Evolutionary conservation across 768 basidiomycete genomes (phyloP).

Genomic region (Tulasnella sp.): DNA sequence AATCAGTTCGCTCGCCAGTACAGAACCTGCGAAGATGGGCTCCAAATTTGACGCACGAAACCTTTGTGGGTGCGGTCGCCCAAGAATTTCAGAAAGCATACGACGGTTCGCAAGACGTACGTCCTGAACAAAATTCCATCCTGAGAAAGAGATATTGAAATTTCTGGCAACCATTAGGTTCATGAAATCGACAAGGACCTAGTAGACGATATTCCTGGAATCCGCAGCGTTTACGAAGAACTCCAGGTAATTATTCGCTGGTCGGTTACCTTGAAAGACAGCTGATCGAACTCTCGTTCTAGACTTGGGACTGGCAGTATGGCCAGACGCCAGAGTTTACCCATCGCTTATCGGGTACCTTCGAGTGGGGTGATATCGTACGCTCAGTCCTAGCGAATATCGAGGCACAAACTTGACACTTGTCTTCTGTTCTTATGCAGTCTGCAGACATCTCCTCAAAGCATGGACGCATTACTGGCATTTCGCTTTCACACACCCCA

Average conservation of each 20-base stretch:
- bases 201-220: slow-evolving; percentile 46
- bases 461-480: slow-evolving; percentile 53
- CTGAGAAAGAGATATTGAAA: background rate
- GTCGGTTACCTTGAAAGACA: background rate
- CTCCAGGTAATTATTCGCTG: slow-evolving; percentile 50
- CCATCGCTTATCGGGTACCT: slow-evolving; percentile 45
- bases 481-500: background rate
- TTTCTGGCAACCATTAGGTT: background rate
- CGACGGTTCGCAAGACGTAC: slow-evolving; percentile 26
- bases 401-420: slow-evolving; percentile 4
- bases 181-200: slow-evolving; percentile 19
- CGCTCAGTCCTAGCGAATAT: slow-evolving; percentile 32
- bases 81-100: slow-evolving; percentile 64
- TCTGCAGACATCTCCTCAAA: slow-evolving; percentile 52
- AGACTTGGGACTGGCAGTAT: slow-evolving; percentile 93
- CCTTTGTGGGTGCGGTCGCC: slow-evolving; percentile 66
- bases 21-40: slow-evolving; percentile 66
- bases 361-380: slow-evolving; percentile 44
- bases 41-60: slow-evolving; percentile 54
- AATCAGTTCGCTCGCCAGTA: slow-evolving; percentile 90
- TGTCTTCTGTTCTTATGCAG: slow-evolving; percentile 36
- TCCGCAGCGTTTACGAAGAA: slow-evolving; percentile 51
- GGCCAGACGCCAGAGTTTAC: slow-evolving; percentile 94
- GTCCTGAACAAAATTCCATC: background rate
- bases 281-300: background rate